Evolutionary conservation across 176 grass and related monocot genomes (phyloP).

Genomic region (Eragrostis curvula): DNA sequence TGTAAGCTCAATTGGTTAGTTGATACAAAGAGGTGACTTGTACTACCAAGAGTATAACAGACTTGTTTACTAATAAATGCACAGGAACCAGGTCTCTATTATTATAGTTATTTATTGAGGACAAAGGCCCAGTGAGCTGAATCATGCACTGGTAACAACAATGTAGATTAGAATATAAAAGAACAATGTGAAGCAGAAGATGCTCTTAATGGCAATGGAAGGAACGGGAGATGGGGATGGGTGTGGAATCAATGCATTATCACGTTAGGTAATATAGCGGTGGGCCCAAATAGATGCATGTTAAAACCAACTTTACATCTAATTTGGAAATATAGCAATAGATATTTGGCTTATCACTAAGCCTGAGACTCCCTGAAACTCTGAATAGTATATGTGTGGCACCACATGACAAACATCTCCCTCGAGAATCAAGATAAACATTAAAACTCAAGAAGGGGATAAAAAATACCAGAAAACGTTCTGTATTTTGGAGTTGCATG

Average conservation of each 20-base stretch:
- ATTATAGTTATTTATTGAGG: not conserved
- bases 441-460: conserved; percentile 20
- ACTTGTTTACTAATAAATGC: conserved; percentile 20
- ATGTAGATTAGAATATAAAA: not conserved
- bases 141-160: not conserved
- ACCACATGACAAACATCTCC: not conserved
- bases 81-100: not conserved
- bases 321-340: not conserved
- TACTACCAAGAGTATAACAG: not conserved
- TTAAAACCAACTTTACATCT: not conserved
- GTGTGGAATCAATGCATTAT: not conserved
- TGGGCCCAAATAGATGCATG: not conserved
- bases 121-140: not conserved
- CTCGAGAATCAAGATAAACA: conserved; percentile 34
- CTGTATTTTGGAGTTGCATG: conserved; percentile 63
- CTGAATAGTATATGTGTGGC: not conserved
- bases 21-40: not conserved
- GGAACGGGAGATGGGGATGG: not conserved
- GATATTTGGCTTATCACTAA: conserved; percentile 3
- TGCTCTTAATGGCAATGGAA: not conserved
- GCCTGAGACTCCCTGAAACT: not conserved
- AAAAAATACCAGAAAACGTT: conserved; percentile 69
- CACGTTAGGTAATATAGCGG: not conserved
- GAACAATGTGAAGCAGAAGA: not conserved
- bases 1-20: not conserved